These are phyloP conservation scores for Cladorrhinum samala DNA, from an alignment of 495 filamentous ascomycete genomes.

Conservation along the genomic window DNA sequence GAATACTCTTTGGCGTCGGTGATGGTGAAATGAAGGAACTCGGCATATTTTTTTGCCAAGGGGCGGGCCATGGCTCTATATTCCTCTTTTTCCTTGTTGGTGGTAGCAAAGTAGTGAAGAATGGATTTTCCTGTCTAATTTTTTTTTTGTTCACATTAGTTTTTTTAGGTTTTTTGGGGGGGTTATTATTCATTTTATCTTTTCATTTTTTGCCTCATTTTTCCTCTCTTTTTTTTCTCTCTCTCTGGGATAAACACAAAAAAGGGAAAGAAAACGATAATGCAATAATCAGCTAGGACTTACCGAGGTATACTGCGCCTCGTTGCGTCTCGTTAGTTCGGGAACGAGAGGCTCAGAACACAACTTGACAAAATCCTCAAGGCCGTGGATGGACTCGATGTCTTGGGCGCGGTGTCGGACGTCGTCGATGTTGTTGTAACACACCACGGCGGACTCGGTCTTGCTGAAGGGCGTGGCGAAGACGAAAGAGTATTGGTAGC, in stretches of 20 bases:
- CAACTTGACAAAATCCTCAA: constrained; percentile 26
- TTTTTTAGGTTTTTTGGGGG: background rate
- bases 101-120: constrained; percentile 27
- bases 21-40: constrained; percentile 29
- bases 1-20: constrained; percentile 30
- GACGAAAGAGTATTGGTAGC: constrained; percentile 29
- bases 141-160: background rate
- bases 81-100: constrained; percentile 12
- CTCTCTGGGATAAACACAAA: too few species aligned
- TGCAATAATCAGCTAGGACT: too few species aligned
- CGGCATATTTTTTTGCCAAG: constrained; percentile 29
- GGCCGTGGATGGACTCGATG: constrained; percentile 5
- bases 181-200: too few species aligned
- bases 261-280: too few species aligned
- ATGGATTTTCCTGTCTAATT: constrained; percentile 30
- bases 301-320: constrained; percentile 24
- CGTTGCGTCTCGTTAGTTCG: constrained; percentile 30
- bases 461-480: constrained; percentile 12
- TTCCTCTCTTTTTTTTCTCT: too few species aligned
- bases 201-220: too few species aligned
- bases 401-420: constrained; percentile 6
- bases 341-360: constrained; percentile 25
- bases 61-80: constrained; percentile 20
- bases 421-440: constrained; percentile 25
- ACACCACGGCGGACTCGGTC: constrained; percentile 18